Conservation (phyloP, 2,329 filamentous ascomycete genomes). For the Diaporthe capsici region DNA sequence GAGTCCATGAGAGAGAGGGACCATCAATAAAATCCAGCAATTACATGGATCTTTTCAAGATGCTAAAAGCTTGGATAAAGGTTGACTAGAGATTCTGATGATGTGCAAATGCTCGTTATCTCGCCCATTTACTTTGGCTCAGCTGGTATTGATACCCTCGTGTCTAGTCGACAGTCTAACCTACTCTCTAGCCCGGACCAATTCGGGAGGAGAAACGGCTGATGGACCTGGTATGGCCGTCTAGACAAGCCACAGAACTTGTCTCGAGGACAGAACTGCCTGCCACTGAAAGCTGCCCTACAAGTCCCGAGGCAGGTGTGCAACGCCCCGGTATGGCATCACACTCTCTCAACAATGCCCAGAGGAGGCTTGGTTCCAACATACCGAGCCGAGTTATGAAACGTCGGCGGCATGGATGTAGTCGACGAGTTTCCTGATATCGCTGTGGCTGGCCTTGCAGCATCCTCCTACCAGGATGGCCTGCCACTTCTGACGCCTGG, state of each 20-base stretch:
- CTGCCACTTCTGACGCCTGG: conserved; percentile 56
- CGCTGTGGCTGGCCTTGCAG: conserved; percentile 60
- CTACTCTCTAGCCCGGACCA: too few species aligned
- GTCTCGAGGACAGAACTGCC: neutral
- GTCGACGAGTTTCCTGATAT: conserved; percentile 43
- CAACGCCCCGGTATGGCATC: neutral
- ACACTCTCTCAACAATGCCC: neutral
- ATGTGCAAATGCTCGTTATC: neutral
- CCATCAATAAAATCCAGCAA: too few species aligned
- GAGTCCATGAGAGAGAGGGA: too few species aligned
- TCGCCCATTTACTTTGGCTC: neutral
- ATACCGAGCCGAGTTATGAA: neutral
- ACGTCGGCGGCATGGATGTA: neutral
- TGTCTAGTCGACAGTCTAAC: neutral
- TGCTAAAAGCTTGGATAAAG: too few species aligned
- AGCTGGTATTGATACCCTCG: neutral
- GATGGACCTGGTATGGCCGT: neutral
- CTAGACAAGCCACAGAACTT: too few species aligned
- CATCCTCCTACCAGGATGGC: conserved; percentile 67
- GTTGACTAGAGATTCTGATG: too few species aligned
- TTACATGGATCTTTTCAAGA: too few species aligned
- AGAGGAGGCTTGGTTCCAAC: too few species aligned
- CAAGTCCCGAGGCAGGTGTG: too few species aligned
- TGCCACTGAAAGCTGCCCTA: neutral
- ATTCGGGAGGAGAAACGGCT: neutral